A percentile compares a stretch with the other conserved stretches of the same genome.
phyloP scores from a whole-genome alignment of 306 rosid genomes.

The Purshia tridentata region DNA sequence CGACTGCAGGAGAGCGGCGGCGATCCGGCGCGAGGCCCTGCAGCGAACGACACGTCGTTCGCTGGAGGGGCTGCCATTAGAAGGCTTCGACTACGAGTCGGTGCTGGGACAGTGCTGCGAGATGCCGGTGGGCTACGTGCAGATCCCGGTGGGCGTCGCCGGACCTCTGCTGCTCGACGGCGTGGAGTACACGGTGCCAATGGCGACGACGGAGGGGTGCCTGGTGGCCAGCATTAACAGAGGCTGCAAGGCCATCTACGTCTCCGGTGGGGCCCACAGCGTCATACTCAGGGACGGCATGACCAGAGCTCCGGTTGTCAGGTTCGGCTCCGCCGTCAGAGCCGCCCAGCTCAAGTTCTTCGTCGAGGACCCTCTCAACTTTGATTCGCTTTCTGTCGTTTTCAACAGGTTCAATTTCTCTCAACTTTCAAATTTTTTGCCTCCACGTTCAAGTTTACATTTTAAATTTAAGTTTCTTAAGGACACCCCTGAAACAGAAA shows the following conservation, averaged over 20 bases:
- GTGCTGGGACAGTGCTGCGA: constrained; percentile 38
- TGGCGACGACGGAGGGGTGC: constrained; percentile 38
- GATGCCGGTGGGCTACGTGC: constrained; percentile 34
- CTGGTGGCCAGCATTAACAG: constrained; percentile 32
- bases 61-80: constrained; percentile 27
- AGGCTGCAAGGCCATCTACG: constrained; percentile 30
- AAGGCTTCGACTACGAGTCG: constrained; percentile 31
- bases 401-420: constrained; percentile 17
- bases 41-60: constrained; percentile 30
- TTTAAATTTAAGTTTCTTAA: too few species aligned
- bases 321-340: constrained; percentile 18
- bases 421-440: too few species aligned
- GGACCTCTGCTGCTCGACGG: constrained; percentile 31
- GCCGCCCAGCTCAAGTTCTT: constrained; percentile 26
- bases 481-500: neutral
- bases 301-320: constrained; percentile 34
- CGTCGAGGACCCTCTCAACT: constrained; percentile 28
- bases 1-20: constrained; percentile 24
- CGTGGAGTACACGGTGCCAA: constrained; percentile 23
- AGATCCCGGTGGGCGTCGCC: constrained; percentile 34
- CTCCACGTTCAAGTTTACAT: too few species aligned
- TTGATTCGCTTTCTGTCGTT: constrained; percentile 19
- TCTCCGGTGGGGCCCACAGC: constrained; percentile 27
- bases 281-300: constrained; percentile 23
- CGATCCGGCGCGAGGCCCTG: constrained; percentile 22